These are phyloP conservation scores for Picea abies DNA, from an alignment of 83 land plant species.

Conservation along the genomic window DNA sequence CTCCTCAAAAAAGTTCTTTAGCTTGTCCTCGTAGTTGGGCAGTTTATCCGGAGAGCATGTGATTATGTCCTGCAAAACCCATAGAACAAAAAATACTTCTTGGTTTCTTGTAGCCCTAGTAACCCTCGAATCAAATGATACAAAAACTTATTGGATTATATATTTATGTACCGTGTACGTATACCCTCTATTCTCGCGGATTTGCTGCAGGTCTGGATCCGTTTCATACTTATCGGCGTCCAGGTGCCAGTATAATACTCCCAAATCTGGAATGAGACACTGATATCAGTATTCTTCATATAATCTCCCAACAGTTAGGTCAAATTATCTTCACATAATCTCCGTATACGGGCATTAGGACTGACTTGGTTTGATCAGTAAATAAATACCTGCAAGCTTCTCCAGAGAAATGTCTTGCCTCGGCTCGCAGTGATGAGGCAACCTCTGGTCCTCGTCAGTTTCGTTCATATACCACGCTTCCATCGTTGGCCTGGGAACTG, in stretches of 20 bases:
- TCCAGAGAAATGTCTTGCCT: slow-evolving; percentile 63
- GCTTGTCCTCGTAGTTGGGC: slow-evolving; percentile 85
- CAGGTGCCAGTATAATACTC: slow-evolving; percentile 86
- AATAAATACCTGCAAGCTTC: slow-evolving; percentile 53
- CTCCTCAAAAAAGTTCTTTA: slow-evolving; percentile 92
- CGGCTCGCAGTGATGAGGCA: slow-evolving; percentile 80
- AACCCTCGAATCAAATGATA: background rate
- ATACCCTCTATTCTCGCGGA: slow-evolving; percentile 90
- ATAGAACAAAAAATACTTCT: background rate
- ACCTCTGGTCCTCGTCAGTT: slow-evolving; percentile 68
- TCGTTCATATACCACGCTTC: slow-evolving; percentile 97
- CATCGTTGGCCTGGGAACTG: background rate
- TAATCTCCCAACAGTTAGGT: no score
- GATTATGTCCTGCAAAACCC: slow-evolving; percentile 65
- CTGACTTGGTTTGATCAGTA: no score
- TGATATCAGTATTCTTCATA: background rate
- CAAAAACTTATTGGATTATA: background rate
- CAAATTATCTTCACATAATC: background rate
- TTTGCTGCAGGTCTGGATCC: slow-evolving; percentile 74
- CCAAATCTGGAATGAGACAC: slow-evolving; percentile 57
- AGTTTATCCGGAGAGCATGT: slow-evolving; percentile 77
- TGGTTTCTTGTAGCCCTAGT: no score
- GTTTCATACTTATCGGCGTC: slow-evolving; percentile 84
- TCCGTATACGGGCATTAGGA: background rate
- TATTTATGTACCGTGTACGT: slow-evolving; percentile 59